These are phyloP conservation scores for Podospora pseudopauciseta DNA, from an alignment of 495 filamentous ascomycete genomes.

Conservation along the genomic window DNA sequence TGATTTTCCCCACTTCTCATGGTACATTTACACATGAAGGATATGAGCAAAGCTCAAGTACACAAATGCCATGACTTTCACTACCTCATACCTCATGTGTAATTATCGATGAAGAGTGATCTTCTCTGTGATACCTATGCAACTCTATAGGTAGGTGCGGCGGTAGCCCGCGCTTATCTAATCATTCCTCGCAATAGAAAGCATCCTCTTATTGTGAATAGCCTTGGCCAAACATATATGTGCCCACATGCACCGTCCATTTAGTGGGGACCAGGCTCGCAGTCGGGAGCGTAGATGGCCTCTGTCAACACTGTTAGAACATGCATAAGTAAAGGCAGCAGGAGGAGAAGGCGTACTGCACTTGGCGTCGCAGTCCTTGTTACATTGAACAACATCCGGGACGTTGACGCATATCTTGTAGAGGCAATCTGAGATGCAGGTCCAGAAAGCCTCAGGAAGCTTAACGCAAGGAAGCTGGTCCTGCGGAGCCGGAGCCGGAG, in stretches of 20 bases:
- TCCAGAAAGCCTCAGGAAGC: slow-evolving; percentile 7
- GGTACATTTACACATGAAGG: no score
- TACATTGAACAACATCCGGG: not conserved
- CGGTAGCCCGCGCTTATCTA: no score
- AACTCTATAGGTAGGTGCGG: no score
- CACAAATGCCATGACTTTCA: no score
- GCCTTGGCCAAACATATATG: no score
- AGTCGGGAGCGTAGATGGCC: not conserved
- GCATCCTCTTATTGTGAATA: no score
- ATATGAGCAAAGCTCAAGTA: no score
- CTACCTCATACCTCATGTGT: no score
- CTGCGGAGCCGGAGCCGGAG: not conserved
- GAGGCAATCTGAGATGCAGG: slow-evolving; percentile 14
- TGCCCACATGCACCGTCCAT: not conserved
- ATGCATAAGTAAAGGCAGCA: not conserved
- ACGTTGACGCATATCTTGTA: slow-evolving; percentile 11
- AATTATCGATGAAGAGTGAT: no score
- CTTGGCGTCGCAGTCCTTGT: not conserved
- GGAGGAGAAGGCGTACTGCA: not conserved
- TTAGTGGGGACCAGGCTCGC: not conserved
- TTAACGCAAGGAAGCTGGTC: slow-evolving; percentile 1
- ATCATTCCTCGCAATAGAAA: no score
- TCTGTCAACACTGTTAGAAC: not conserved
- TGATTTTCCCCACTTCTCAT: no score
- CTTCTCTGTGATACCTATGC: no score